Percentiles rank a stretch among this genome's conserved stretches.
Evolutionary conservation across 106 monocot species (phyloP).

Genomic region (Apostasia ramifera): DNA sequence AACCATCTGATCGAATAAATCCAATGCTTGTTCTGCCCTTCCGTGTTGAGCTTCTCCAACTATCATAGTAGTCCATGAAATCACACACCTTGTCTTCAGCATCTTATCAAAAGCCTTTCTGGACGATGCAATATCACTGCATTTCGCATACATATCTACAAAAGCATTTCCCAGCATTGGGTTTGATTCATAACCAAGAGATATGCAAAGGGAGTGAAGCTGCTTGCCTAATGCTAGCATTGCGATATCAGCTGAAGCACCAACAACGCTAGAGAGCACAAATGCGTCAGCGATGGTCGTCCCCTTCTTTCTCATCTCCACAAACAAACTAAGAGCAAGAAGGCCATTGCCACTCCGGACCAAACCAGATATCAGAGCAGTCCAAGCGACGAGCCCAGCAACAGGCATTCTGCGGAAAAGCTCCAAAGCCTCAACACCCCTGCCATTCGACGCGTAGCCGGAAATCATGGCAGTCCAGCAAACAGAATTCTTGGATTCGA

Average conservation of each 20-base stretch:
- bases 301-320: slow-evolving; percentile 51
- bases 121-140: slow-evolving; percentile 59
- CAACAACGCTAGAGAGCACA: slow-evolving; percentile 41
- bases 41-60: slow-evolving; percentile 93
- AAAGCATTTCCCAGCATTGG: slow-evolving; percentile 61
- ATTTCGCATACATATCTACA: slow-evolving; percentile 92
- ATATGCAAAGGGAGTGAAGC: slow-evolving; percentile 46
- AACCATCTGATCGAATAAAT: slow-evolving; percentile 58
- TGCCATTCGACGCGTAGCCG: slow-evolving; percentile 58
- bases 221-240: slow-evolving; percentile 54
- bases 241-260: slow-evolving; percentile 44
- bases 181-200: slow-evolving; percentile 45
- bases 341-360: slow-evolving; percentile 34
- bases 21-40: slow-evolving; percentile 36
- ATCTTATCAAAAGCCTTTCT: slow-evolving; percentile 54
- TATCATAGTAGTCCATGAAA: slow-evolving; percentile 97
- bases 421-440: slow-evolving; percentile 31
- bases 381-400: slow-evolving; percentile 53
- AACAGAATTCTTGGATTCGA: slow-evolving; percentile 27
- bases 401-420: slow-evolving; percentile 38
- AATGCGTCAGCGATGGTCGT: slow-evolving; percentile 50
- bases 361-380: slow-evolving; percentile 72
- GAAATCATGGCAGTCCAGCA: slow-evolving; percentile 74
- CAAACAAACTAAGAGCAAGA: slow-evolving; percentile 37
- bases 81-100: slow-evolving; percentile 17